Percentiles rank a stretch among this genome's conserved stretches.
Conservation (phyloP, 495 filamentous ascomycete species). For the Neurospora cerealis region DNA sequence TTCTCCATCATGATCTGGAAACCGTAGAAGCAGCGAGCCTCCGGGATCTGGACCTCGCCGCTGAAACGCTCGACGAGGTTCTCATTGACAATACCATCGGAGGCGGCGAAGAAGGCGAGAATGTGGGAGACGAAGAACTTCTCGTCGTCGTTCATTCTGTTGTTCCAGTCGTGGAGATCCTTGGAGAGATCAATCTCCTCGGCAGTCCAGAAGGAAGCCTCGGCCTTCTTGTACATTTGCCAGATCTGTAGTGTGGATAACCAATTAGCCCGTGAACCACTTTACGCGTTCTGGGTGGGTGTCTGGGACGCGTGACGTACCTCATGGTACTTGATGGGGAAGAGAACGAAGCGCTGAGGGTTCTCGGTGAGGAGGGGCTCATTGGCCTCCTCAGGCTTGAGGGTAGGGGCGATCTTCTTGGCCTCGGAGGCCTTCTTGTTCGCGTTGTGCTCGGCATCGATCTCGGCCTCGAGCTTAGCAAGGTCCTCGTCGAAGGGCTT, state of each 20-base stretch:
- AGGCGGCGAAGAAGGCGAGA: conserved; percentile 98
- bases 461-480: conserved; percentile 44
- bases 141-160: conserved; percentile 92
- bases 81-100: conserved; percentile 98
- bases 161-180: conserved; percentile 98
- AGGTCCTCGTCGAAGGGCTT: conserved; percentile 47
- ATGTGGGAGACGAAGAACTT: conserved; percentile 97
- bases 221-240: conserved; percentile 99
- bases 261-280: conserved; percentile 33
- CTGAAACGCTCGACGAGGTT: conserved; percentile 98
- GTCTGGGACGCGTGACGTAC: conserved; percentile 50
- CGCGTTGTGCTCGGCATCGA: conserved; percentile 40
- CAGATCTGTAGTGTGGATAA: conserved; percentile 59
- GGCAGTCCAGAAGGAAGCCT: conserved; percentile 99
- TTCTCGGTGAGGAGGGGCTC: conserved; percentile 96
- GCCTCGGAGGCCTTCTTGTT: conserved; percentile 38
- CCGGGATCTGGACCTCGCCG: conserved; percentile 91
- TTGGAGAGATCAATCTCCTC: conserved; percentile 99
- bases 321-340: conserved; percentile 99
- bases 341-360: conserved; percentile 90
- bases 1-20: conserved; percentile 99
- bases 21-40: conserved; percentile 99
- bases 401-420: conserved; percentile 47
- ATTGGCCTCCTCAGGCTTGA: conserved; percentile 62
- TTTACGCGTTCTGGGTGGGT: conserved; percentile 51